phyloP scores from a whole-genome alignment of 305 asterid genomes.

The Fraxinus albicans region DNA sequence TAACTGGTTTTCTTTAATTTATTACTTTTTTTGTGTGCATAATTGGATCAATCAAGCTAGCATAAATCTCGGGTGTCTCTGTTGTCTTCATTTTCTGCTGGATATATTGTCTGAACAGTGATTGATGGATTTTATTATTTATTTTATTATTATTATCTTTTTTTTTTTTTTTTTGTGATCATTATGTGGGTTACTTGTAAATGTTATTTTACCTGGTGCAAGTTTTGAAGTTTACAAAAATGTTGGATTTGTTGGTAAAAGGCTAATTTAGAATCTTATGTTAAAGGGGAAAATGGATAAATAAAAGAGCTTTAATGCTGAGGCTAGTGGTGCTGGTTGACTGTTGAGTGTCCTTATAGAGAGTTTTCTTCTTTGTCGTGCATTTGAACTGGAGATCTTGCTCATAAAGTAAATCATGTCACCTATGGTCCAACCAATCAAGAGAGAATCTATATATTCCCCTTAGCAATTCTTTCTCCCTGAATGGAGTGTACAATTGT shows the following conservation, averaged over 20 bases:
- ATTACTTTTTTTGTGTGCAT: neutral
- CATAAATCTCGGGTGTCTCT: slow-evolving; percentile 1
- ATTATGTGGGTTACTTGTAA: neutral
- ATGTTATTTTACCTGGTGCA: too few species aligned
- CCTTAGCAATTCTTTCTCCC: neutral
- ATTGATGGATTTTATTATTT: slow-evolving; percentile 1
- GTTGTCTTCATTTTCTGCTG: slow-evolving; percentile 2
- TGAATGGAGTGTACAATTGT: neutral
- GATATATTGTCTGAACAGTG: slow-evolving; percentile 8
- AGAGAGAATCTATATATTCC: neutral
- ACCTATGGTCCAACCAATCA: neutral
- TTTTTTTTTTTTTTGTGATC: neutral
- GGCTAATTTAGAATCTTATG: neutral
- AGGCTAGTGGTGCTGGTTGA: neutral
- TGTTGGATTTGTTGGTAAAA: too few species aligned
- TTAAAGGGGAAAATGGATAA: neutral
- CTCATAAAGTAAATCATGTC: neutral
- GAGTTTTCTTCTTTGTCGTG: neutral
- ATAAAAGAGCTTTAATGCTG: neutral
- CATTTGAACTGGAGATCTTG: neutral
- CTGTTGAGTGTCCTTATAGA: neutral
- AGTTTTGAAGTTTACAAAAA: too few species aligned
- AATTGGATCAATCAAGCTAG: neutral
- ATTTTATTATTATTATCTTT: too few species aligned
- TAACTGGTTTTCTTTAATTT: neutral